phyloP scores from a whole-genome alignment of 1,284 basidiomycete species.

The Pseudozyma hubeiensis region DNA sequence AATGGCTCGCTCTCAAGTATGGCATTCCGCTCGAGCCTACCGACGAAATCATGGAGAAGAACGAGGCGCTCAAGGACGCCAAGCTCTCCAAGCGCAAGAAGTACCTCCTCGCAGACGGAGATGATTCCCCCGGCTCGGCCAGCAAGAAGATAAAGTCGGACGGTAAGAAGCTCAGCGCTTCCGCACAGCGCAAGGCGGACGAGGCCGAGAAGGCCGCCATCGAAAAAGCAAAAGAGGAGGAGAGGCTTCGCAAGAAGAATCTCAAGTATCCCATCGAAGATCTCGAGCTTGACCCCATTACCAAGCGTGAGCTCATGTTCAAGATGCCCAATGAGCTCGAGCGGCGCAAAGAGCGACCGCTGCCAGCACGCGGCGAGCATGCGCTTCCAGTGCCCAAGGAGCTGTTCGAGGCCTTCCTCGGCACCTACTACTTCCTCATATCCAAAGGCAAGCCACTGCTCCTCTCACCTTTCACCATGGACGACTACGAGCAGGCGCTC shows the following conservation, averaged over 20 bases:
- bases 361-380: constrained; percentile 79
- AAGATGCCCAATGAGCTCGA: constrained; percentile 55
- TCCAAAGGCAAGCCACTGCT: constrained; percentile 89
- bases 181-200: constrained; percentile 42
- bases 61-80: constrained; percentile 82
- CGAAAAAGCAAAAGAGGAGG: constrained; percentile 69
- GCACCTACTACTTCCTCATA: constrained; percentile 91
- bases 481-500: constrained; percentile 90
- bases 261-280: constrained; percentile 77
- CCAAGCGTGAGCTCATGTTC: constrained; percentile 61
- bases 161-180: constrained; percentile 40
- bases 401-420: constrained; percentile 84
- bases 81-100: constrained; percentile 73
- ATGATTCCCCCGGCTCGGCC: constrained; percentile 74
- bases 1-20: constrained; percentile 82
- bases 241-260: constrained; percentile 79
- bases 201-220: constrained; percentile 43
- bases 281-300: constrained; percentile 68
- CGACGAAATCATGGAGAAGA: constrained; percentile 81
- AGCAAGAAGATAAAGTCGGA: constrained; percentile 47
- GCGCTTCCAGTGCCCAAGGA: constrained; percentile 77
- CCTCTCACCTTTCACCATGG: constrained; percentile 89
- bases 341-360: constrained; percentile 73
- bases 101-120: constrained; percentile 80
- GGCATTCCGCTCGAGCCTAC: constrained; percentile 86